Evolutionary conservation across 495 filamentous ascomycete species (phyloP), one percentile per base, ranked within the genome.

Genomic region (Penicillium pulvis): DNA sequence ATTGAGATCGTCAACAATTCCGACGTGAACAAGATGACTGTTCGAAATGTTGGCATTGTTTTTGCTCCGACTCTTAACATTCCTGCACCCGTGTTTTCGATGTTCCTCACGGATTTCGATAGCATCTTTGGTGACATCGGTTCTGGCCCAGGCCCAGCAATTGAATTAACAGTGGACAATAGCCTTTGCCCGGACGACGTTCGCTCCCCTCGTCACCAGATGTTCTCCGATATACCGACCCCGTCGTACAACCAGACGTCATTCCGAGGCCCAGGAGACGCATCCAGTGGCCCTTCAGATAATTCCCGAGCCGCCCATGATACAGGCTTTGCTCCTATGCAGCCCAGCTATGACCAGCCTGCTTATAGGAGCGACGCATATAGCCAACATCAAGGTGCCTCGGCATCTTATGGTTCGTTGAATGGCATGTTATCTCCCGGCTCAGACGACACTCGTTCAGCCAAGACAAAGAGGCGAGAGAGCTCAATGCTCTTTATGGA

Each of bases 11-110:
- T 96, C 60, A 90, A 92, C 67, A 90, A 97, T 61, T 82, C 91
- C 3, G 88, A 92, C 60, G 79, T 89, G 63, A 98, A 98, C 77
- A 98, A 97, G 78, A 98, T 98, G 94, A 96, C 88, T 6, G 90
- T 97, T 53, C 85, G 94, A 41, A 98, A 98, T 71, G 92, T 98
- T 51, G 92, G 94, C 62, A 98, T 98, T 60, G 93, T 98, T 55
- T 98, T 98, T 74, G 94, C 95, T n/a, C 94, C 94, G 2, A 98
- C 95, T 1, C 82, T 98, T 33, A 98, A 98, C 73, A 97, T 98
- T 42, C 93, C 95, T 0, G 91, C 92, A 1, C 93, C 95, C 16
- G 89, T 98, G 7, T 96, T 98, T 65, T 92, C 92, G 2, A 81
- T 92, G 74, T 94, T 98, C 73, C 82, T 98, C 35, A 92, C 93